Percentiles rank a stretch among this genome's conserved stretches.
Conservation (phyloP, 2,329 filamentous ascomycete genomes). For the Aspergillus niger region DNA sequence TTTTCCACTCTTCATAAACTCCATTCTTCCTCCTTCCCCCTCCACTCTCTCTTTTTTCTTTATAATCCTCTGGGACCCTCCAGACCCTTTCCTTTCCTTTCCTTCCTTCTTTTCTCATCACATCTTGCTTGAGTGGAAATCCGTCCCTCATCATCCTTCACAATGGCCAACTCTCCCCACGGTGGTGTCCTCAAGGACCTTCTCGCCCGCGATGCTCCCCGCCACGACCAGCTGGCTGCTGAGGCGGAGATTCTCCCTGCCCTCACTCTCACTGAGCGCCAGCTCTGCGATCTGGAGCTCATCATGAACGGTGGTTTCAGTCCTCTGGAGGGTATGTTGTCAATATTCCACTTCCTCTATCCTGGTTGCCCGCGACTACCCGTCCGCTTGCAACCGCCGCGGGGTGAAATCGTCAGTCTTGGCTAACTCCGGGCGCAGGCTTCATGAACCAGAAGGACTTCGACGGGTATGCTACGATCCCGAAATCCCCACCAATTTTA, state of each 20-base stretch:
- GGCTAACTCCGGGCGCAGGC: slow-evolving; percentile 54
- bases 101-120: slow-evolving; percentile 3
- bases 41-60: slow-evolving; percentile 9
- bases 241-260: slow-evolving; percentile 88
- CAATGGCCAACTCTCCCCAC: slow-evolving; percentile 64
- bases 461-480: slow-evolving; percentile 67
- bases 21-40: slow-evolving; percentile 3
- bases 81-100: slow-evolving; percentile 7
- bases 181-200: slow-evolving; percentile 98
- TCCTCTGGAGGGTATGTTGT: slow-evolving; percentile 80
- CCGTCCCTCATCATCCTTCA: slow-evolving; percentile 16
- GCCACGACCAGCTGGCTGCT: slow-evolving; percentile 73
- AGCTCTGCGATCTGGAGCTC: slow-evolving; percentile 96
- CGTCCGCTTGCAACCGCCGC: background rate
- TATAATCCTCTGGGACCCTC: slow-evolving; percentile 7
- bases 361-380: background rate
- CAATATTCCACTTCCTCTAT: background rate
- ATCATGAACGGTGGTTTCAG: slow-evolving; percentile 98
- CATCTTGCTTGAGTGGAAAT: background rate
- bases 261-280: slow-evolving; percentile 83
- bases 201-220: slow-evolving; percentile 84
- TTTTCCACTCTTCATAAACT: background rate
- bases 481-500: slow-evolving; percentile 1
- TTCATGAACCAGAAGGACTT: slow-evolving; percentile 99
- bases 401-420: background rate